Base-by-base conservation (phyloP, 306 rosid species). In the Quercus rubra region DNA sequence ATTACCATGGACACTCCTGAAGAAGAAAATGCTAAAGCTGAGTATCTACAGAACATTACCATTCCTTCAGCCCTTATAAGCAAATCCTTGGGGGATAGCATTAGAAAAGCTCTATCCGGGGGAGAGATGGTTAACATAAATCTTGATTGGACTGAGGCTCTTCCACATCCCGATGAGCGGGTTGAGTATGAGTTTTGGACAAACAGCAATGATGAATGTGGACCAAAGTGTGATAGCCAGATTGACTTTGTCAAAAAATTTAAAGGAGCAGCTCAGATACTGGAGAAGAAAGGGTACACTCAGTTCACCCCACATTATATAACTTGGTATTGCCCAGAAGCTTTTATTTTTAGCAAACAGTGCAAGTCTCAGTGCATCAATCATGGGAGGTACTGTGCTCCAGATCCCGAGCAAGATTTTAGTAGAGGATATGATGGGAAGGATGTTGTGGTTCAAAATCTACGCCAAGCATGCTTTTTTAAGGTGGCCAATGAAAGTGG, bases 1-100 rank as follows among this genome's bases (percentile, higher is more conserved):
- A 92, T 95, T 79, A 95, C 99, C 63, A 95, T 95, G 99, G 99
- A 95, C 86, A 91, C 89, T 79, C 98, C 99, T 14, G 98, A 95
- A 81, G 91, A 88, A 79, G 97, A 83, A 74, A 73, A 89, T 9
- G 83, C 80, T 3, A 87, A 79, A 56, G 95, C 89, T 30, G 97
- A 89, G 71, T 95, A 91, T 41, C 78, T 95, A 57, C 85, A 91
- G 20, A 93, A 92, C 61, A 95, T 95, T 66, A 87, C 57, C 62
- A 91, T 95, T 70, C 99, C 99, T 33, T 90, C 99, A 20, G 95
- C 93, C 41, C 99, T 95, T 71, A 89, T 95, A 74, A 90, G 91
- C 84, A 90, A 91, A 89, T 68, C 91, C 27, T 71, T 95, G 86
- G 99, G 98, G 66, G 94, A 89, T 66, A 88, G 83, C 72, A 92